A percentile compares a stretch with the other conserved stretches of the same genome.
phyloP scores from a whole-genome alignment of 2,329 filamentous ascomycete genomes.

The Colletotrichum tamarilloi region DNA sequence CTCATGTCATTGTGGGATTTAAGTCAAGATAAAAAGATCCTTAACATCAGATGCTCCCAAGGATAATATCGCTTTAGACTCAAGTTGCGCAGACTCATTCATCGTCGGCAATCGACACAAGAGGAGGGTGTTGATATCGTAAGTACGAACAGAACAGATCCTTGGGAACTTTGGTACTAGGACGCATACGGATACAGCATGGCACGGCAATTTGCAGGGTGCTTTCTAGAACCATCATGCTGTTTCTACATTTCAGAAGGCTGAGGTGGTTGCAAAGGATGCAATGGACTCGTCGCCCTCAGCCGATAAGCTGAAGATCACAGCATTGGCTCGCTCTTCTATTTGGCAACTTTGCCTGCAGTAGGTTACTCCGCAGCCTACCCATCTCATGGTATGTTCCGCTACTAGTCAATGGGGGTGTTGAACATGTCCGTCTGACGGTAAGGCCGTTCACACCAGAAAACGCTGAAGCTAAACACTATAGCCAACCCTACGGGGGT shows the following conservation, averaged over 20 bases:
- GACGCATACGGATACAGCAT: neutral
- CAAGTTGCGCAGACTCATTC: neutral
- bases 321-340: neutral
- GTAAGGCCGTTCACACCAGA: conserved; percentile 15
- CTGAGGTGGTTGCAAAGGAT: neutral
- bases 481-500: neutral
- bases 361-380: conserved; percentile 2
- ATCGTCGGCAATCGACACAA: neutral
- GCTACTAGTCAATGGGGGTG: conserved; percentile 14
- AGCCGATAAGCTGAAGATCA: neutral
- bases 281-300: neutral
- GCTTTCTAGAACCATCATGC: conserved; percentile 24
- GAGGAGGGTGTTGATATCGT: neutral
- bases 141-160: neutral
- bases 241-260: conserved; percentile 1
- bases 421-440: conserved; percentile 24
- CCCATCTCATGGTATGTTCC: conserved; percentile 4
- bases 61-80: neutral
- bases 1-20: neutral
- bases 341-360: neutral
- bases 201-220: neutral
- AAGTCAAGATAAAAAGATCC: neutral
- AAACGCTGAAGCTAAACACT: neutral
- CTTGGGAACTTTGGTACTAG: neutral
- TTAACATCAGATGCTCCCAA: neutral